Percentiles rank a stretch among this genome's conserved stretches.
These are phyloP conservation scores for Saturnispora gosingensis DNA, from an alignment of 805 yeast species.

Conservation along the genomic window DNA sequence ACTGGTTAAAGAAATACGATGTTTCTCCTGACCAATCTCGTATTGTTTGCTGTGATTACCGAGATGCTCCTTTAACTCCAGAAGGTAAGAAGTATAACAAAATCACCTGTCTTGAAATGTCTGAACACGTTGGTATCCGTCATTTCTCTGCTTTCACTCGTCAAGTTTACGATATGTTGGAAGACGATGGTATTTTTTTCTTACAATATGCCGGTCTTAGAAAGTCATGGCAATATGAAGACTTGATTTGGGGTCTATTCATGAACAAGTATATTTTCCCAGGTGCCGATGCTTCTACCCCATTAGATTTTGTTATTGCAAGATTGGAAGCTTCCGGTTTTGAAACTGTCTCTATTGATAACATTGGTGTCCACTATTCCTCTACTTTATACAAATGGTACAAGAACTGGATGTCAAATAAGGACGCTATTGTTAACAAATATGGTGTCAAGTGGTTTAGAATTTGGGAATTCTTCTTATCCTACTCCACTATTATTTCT, in stretches of 20 bases:
- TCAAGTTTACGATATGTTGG: conserved; percentile 80
- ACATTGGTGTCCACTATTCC: conserved; percentile 88
- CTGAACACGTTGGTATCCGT: conserved; percentile 92
- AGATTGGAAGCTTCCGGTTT: conserved; percentile 77
- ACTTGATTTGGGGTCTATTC: conserved; percentile 86
- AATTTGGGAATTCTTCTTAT: conserved; percentile 88
- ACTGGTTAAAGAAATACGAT: conserved; percentile 58
- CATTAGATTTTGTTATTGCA: conserved; percentile 72
- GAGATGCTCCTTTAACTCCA: conserved; percentile 76
- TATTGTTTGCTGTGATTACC: conserved; percentile 77
- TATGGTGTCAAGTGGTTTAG: conserved; percentile 87
- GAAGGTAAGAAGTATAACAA: conserved; percentile 60
- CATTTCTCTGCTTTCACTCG: conserved; percentile 64
- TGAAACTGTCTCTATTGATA: conserved; percentile 75
- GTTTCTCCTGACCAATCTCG: conserved; percentile 59
- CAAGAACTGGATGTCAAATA: conserved; percentile 84
- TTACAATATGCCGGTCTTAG: conserved; percentile 87
- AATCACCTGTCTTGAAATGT: conserved; percentile 89
- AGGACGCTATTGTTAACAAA: conserved; percentile 63
- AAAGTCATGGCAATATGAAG: conserved; percentile 92
- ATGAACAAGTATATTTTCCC: conserved; percentile 97
- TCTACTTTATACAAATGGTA: conserved; percentile 92
- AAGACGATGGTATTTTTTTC: conserved; percentile 83
- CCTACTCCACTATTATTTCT: conserved; percentile 71
- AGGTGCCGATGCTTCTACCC: conserved; percentile 95